A percentile compares a stretch with the other conserved stretches of the same genome.
These are phyloP conservation scores for Mycena vitilis DNA, from an alignment of 768 basidiomycete species.

Conservation along the genomic window DNA sequence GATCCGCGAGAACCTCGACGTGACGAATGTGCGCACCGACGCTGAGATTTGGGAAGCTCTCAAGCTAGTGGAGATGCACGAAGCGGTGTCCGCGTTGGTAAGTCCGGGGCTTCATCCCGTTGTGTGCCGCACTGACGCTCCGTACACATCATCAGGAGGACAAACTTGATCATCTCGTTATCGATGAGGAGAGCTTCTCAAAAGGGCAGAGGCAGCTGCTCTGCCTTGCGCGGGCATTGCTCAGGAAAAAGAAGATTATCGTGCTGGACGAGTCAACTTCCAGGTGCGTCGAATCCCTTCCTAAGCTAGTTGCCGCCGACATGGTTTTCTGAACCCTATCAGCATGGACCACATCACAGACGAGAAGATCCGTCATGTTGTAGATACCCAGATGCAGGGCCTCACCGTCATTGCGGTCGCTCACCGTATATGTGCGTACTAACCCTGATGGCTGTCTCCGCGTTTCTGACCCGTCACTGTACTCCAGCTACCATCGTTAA, in stretches of 20 bases:
- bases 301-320: background rate
- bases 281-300: slow-evolving; percentile 13
- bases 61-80: slow-evolving; percentile 30
- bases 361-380: slow-evolving; percentile 22
- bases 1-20: slow-evolving; percentile 30
- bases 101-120: too few species aligned
- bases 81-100: slow-evolving; percentile 30
- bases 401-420: slow-evolving; percentile 29
- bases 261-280: slow-evolving; percentile 32
- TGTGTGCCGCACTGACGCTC: background rate
- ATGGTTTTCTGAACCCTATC: background rate
- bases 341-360: slow-evolving; percentile 1
- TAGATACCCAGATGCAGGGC: slow-evolving; percentile 28
- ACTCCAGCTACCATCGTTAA: slow-evolving; percentile 25
- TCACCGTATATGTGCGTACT: slow-evolving; percentile 30
- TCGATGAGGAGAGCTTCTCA: slow-evolving; percentile 32
- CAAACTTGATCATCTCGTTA: slow-evolving; percentile 29
- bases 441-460: background rate
- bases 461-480: background rate
- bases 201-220: slow-evolving; percentile 32
- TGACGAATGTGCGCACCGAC: slow-evolving; percentile 20
- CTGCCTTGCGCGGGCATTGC: slow-evolving; percentile 27
- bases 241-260: slow-evolving; percentile 26
- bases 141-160: slow-evolving; percentile 22
- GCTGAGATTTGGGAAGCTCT: slow-evolving; percentile 31